Percentiles rank a stretch among this genome's conserved stretches.
Conservation (phyloP, 805 yeast species). For the Pichia gijzeniarum region DNA sequence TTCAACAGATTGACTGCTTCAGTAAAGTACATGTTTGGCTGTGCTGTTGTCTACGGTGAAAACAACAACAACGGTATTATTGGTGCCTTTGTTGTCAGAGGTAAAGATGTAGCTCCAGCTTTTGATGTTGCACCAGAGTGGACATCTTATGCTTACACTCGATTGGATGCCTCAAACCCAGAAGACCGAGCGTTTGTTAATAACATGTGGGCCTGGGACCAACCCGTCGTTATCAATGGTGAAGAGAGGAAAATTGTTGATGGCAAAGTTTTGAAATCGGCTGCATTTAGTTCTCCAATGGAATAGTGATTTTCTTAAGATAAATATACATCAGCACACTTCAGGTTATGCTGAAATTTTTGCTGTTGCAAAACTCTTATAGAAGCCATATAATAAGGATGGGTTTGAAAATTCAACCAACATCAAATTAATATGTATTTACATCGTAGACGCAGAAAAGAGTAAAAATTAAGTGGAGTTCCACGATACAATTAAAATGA, state of each 20-base stretch:
- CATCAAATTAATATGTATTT: too few relatives aligned
- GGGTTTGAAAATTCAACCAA: too few relatives aligned
- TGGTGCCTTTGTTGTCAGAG: slow-evolving; percentile 94
- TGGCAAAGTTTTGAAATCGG: slow-evolving; percentile 94
- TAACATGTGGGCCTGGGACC: slow-evolving; percentile 98
- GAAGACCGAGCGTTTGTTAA: slow-evolving; percentile 75
- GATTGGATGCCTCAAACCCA: slow-evolving; percentile 71
- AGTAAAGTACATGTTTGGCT: slow-evolving; percentile 89
- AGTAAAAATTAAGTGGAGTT: too few relatives aligned
- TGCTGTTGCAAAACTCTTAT: too few relatives aligned
- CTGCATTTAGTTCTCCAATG: slow-evolving; percentile 2
- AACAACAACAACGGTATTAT: slow-evolving; percentile 97
- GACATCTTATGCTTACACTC: slow-evolving; percentile 85
- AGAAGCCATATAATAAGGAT: too few relatives aligned
- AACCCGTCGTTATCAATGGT: slow-evolving; percentile 79
- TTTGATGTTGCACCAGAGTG: slow-evolving; percentile 99
- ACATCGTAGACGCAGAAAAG: too few relatives aligned
- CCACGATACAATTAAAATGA: too few relatives aligned
- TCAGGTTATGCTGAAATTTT: too few relatives aligned
- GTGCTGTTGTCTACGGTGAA: slow-evolving; percentile 94
- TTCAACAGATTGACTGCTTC: slow-evolving; percentile 92
- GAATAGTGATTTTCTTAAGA: too few relatives aligned
- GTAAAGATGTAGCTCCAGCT: slow-evolving; percentile 86
- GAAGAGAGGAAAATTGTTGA: slow-evolving; percentile 83
- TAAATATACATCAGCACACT: too few relatives aligned